These are phyloP conservation scores for Colletotrichum brevisporum DNA, from an alignment of 2,329 filamentous ascomycete genomes.

Conservation along the genomic window DNA sequence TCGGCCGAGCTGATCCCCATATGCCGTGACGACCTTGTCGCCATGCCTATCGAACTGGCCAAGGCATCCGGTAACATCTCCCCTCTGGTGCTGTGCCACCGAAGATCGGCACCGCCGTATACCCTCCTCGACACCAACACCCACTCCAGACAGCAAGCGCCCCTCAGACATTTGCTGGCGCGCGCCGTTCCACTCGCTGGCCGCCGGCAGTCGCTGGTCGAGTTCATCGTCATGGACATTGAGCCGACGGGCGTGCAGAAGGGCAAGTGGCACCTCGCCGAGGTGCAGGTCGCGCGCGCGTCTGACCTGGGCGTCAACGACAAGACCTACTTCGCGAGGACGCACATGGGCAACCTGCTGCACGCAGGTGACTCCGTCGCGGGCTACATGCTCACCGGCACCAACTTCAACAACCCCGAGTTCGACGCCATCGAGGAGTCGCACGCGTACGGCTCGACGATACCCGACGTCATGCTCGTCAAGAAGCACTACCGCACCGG, in stretches of 20 bases:
- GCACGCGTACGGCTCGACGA: slow-evolving; percentile 79
- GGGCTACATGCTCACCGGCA: slow-evolving; percentile 88
- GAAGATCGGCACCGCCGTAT: slow-evolving; percentile 87
- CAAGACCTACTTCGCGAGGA: slow-evolving; percentile 89
- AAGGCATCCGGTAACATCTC: slow-evolving; percentile 90
- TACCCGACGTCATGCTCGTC: slow-evolving; percentile 94
- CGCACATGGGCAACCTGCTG: slow-evolving; percentile 88
- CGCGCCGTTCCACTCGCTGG: slow-evolving; percentile 84
- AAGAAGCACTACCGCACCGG: slow-evolving; percentile 98
- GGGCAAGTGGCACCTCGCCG: slow-evolving; percentile 87
- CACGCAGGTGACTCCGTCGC: slow-evolving; percentile 92
- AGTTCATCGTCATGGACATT: slow-evolving; percentile 96
- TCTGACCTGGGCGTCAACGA: slow-evolving; percentile 90
- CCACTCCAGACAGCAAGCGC: slow-evolving; percentile 88
- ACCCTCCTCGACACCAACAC: slow-evolving; percentile 91
- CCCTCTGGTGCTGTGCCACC: slow-evolving; percentile 87
- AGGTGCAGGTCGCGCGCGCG: slow-evolving; percentile 89
- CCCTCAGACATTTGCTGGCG: slow-evolving; percentile 90
- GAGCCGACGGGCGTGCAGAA: slow-evolving; percentile 82
- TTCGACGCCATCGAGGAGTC: slow-evolving; percentile 87
- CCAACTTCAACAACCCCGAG: slow-evolving; percentile 92
- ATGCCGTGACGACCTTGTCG: slow-evolving; percentile 98
- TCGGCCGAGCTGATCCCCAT: slow-evolving; percentile 92
- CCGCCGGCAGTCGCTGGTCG: slow-evolving; percentile 86
- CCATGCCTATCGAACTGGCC: slow-evolving; percentile 89